These are phyloP conservation scores for Trypanosoma lewisi DNA, from an alignment of 208 protist genomes.

Conservation along the genomic window DNA sequence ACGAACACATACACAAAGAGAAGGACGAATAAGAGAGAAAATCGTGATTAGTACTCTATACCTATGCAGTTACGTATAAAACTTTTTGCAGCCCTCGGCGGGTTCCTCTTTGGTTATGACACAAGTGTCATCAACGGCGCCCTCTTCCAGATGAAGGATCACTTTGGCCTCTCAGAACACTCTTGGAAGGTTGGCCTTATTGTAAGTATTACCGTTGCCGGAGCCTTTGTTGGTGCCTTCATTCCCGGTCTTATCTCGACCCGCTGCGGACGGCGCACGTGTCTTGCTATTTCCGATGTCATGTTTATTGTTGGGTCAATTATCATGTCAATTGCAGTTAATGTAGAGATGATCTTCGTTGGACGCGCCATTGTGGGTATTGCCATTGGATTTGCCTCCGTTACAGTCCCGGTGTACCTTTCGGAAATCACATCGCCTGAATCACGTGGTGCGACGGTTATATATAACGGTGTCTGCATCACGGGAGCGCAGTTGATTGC, in stretches of 20 bases:
- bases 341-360: conserved; percentile 65
- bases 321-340: conserved; percentile 69
- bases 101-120: conserved; percentile 93
- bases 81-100: conserved; percentile 85
- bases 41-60: too few species aligned
- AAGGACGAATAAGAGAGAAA: neutral
- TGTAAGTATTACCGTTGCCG: conserved; percentile 82
- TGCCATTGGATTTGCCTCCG: conserved; percentile 83
- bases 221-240: conserved; percentile 84
- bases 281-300: conserved; percentile 68
- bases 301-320: conserved; percentile 83
- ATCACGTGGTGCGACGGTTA: conserved; percentile 80
- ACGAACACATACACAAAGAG: neutral
- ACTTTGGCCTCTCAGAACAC: conserved; percentile 81
- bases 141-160: conserved; percentile 90
- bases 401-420: conserved; percentile 91
- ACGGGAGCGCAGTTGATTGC: conserved; percentile 87
- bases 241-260: conserved; percentile 64
- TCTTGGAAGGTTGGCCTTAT: conserved; percentile 81
- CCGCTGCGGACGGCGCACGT: conserved; percentile 70
- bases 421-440: conserved; percentile 80
- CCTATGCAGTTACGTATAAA: conserved; percentile 44
- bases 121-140: conserved; percentile 90
- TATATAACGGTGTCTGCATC: conserved; percentile 88
- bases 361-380: conserved; percentile 84